Base-by-base conservation (phyloP, 2,329 filamentous ascomycete species). In the Exophiala sideris region DNA sequence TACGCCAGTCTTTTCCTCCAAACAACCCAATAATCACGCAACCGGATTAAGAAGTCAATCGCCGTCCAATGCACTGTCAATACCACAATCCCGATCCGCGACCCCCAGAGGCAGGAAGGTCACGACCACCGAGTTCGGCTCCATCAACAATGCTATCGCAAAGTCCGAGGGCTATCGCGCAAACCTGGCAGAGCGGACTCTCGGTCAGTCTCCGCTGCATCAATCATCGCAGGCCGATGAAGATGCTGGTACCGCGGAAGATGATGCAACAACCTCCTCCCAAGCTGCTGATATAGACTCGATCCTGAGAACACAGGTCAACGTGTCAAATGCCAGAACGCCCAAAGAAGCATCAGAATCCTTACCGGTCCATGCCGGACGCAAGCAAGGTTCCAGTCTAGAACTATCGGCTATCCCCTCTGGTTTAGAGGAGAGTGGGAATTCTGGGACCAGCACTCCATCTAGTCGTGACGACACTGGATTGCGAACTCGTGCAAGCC, bases 401-500 rank as follows among this genome's bases (percentile, higher is more conserved):
- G 44, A 44, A 16, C 42, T 45, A 14, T 46, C 47, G 16, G 20
- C 18, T 11, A 21, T 35, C 32, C 36, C 29, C 6, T 29, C 45
- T 33, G 46, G 21, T 8, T 34, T 46, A 36, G 40, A 16, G 1
- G 54, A 47, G 10, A 52, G 33, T 48, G 51, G 38, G 42, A 54
- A 51, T 16, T 59, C 62, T 3, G 62, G 62, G 8, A 56, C 47
- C 16, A 51, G 45, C 7, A 63, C 58, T 29, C 58, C 60, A 7
- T 50, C 36, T 20, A 51, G 34, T 20, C 46, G 50, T 50, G 57
- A 53, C 33, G 50, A 40, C n/a, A n/a, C 5, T 3, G 21, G 32
- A 12, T 34, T 46, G 8, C 67, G 71, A 4, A 72, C 70, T 45
- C 78, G 76, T 8, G 85, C 84, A 6, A 89, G 85, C 6, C 81